A percentile compares a stretch with the other conserved stretches of the same genome.
Conservation (phyloP, 352 stramenopile species). For the Pythium chondricola region DNA sequence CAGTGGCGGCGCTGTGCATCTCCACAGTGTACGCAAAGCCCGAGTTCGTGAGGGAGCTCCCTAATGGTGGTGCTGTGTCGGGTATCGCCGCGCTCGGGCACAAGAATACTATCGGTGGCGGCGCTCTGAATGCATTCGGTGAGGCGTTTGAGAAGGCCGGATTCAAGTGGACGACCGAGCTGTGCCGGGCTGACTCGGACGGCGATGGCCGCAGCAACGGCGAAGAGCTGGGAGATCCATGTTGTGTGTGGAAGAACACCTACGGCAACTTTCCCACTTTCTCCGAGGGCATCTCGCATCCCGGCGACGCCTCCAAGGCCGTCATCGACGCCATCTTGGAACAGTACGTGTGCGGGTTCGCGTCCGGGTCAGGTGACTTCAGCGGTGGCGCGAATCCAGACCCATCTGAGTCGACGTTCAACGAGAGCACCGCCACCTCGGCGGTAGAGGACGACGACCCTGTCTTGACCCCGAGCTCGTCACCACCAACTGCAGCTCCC, state of each 20-base stretch:
- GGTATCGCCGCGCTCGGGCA: slow-evolving; percentile 26
- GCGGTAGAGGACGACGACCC: neutral
- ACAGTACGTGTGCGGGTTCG: slow-evolving; percentile 11
- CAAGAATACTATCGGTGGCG: slow-evolving; percentile 16
- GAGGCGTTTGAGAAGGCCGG: slow-evolving; percentile 15
- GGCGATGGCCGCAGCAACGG: slow-evolving; percentile 40
- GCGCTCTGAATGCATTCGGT: slow-evolving; percentile 22
- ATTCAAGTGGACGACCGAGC: slow-evolving; percentile 18
- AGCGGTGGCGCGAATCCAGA: neutral
- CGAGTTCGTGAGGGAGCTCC: slow-evolving; percentile 10
- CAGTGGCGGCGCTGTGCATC: neutral
- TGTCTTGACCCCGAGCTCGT: neutral
- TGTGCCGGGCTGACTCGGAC: slow-evolving; percentile 26
- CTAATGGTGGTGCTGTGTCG: slow-evolving; percentile 21
- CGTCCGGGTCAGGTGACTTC: neutral
- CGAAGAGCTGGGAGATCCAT: slow-evolving; percentile 55
- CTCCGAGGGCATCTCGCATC: slow-evolving; percentile 11
- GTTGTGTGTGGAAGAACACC: slow-evolving; percentile 23
- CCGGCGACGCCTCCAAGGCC: slow-evolving; percentile 2
- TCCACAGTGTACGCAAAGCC: neutral
- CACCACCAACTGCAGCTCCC: neutral
- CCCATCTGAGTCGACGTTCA: neutral
- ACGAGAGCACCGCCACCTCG: neutral
- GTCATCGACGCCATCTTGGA: slow-evolving; percentile 3
- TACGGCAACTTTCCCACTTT: slow-evolving; percentile 5